Evolutionary conservation across 805 yeast species (phyloP).

Genomic region (Candida sonorensis): DNA sequence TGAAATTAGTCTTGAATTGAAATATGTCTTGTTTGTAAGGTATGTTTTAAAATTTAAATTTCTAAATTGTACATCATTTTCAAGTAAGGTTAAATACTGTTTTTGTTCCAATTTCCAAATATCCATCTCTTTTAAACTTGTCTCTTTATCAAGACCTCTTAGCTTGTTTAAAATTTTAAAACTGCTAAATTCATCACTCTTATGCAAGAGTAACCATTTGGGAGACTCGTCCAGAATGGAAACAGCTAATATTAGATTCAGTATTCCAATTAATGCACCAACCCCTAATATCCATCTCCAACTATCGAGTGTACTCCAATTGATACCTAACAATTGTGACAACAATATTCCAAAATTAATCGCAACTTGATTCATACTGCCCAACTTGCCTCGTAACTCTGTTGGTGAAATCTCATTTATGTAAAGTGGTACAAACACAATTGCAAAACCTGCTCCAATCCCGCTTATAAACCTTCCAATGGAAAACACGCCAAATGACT

Average conservation of each 20-base stretch:
- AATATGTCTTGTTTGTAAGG: constrained; percentile 42
- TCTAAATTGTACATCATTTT: constrained; percentile 15
- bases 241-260: constrained; percentile 37
- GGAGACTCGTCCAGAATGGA: constrained; percentile 68
- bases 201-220: constrained; percentile 55
- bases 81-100: constrained; percentile 17
- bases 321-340: constrained; percentile 70
- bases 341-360: constrained; percentile 79
- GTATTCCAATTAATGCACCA: constrained; percentile 49
- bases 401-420: constrained; percentile 77
- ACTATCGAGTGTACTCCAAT: constrained; percentile 52
- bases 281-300: constrained; percentile 72
- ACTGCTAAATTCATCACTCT: constrained; percentile 34
- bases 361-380: constrained; percentile 84
- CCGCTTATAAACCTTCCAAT: constrained; percentile 78
- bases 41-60: constrained; percentile 34
- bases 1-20: constrained; percentile 56
- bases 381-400: constrained; percentile 65
- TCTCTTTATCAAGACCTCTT: constrained; percentile 2
- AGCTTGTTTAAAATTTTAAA: too few species aligned
- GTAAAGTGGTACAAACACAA: constrained; percentile 79
- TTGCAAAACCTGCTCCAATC: constrained; percentile 77
- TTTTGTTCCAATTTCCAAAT: constrained; percentile 25
- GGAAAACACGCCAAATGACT: constrained; percentile 36
- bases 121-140: constrained; percentile 19